phyloP scores from a whole-genome alignment of 2,329 filamentous ascomycete genomes.

The Ophiostoma fasciatum region DNA sequence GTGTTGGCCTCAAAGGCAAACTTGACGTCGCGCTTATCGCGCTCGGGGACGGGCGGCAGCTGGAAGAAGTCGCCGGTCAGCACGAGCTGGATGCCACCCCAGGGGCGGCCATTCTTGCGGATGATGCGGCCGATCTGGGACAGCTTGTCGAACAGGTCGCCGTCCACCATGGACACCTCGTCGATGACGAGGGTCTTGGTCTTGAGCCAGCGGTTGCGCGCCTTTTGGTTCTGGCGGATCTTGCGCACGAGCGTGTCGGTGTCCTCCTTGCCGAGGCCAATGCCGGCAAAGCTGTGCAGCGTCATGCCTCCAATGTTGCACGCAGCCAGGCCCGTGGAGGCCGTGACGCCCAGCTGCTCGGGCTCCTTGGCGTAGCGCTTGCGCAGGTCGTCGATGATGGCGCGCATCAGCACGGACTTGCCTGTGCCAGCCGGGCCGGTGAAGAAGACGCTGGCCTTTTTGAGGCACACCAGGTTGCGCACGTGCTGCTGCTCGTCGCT shows the following conservation, averaged over 20 bases:
- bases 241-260: slow-evolving; percentile 72
- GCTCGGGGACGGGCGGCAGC: slow-evolving; percentile 80
- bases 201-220: slow-evolving; percentile 73
- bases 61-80: slow-evolving; percentile 98
- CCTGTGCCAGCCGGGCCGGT: slow-evolving; percentile 93
- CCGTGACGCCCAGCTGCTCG: slow-evolving; percentile 81
- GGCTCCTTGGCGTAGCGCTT: slow-evolving; percentile 62
- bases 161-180: slow-evolving; percentile 97
- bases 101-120: slow-evolving; percentile 80
- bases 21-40: slow-evolving; percentile 51
- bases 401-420: slow-evolving; percentile 88
- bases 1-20: slow-evolving; percentile 89
- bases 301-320: slow-evolving; percentile 96
- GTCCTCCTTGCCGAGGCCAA: slow-evolving; percentile 85
- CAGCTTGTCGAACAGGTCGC: slow-evolving; percentile 90
- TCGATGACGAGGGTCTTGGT: slow-evolving; percentile 84
- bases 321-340: slow-evolving; percentile 87
- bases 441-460: slow-evolving; percentile 86
- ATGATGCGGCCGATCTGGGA: slow-evolving; percentile 74
- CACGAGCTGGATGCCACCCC: slow-evolving; percentile 89
- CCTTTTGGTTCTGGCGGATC: slow-evolving; percentile 76
- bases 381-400: slow-evolving; percentile 72
- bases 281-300: slow-evolving; percentile 88
- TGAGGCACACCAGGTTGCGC: slow-evolving; percentile 63
- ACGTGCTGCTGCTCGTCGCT: slow-evolving; percentile 81